These are phyloP conservation scores for Colletotrichum scovillei DNA, from an alignment of 2,329 filamentous ascomycete genomes.

Conservation along the genomic window DNA sequence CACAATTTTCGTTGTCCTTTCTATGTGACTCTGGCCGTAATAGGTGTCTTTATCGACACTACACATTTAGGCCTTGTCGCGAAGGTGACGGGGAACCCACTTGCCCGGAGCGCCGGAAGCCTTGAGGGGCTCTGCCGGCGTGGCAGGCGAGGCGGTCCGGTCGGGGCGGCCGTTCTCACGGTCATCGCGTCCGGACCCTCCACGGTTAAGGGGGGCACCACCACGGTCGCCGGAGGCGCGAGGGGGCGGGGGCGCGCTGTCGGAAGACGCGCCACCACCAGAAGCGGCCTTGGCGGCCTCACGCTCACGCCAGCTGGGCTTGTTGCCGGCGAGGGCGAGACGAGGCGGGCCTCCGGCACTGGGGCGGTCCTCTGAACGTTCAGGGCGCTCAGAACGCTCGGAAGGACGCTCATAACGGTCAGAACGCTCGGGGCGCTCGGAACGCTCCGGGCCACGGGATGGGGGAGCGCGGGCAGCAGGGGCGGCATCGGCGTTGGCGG, in stretches of 20 bases:
- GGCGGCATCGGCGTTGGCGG: constrained; percentile 45
- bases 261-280: constrained; percentile 42
- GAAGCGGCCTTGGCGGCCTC: constrained; percentile 63
- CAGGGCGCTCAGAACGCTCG: constrained; percentile 39
- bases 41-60: neutral
- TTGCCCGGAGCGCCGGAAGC: constrained; percentile 66
- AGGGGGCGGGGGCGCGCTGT: constrained; percentile 49
- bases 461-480: constrained; percentile 41
- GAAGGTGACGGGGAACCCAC: constrained; percentile 65
- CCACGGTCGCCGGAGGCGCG: constrained; percentile 45
- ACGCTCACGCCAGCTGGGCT: constrained; percentile 80
- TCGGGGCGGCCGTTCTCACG: constrained; percentile 51
- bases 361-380: constrained; percentile 58
- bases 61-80: constrained; percentile 51
- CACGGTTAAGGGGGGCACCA: constrained; percentile 56
- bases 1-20: constrained; percentile 39
- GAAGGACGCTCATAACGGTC: constrained; percentile 19
- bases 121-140: constrained; percentile 60
- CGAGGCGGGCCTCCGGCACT: constrained; percentile 65
- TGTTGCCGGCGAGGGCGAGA: constrained; percentile 69
- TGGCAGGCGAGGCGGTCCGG: constrained; percentile 51
- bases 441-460: constrained; percentile 1
- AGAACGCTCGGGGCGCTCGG: neutral
- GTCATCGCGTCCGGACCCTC: constrained; percentile 55
- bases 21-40: neutral